These are phyloP conservation scores for Exophiala spinifera DNA, from an alignment of 2,329 filamentous ascomycete genomes.

Conservation along the genomic window DNA sequence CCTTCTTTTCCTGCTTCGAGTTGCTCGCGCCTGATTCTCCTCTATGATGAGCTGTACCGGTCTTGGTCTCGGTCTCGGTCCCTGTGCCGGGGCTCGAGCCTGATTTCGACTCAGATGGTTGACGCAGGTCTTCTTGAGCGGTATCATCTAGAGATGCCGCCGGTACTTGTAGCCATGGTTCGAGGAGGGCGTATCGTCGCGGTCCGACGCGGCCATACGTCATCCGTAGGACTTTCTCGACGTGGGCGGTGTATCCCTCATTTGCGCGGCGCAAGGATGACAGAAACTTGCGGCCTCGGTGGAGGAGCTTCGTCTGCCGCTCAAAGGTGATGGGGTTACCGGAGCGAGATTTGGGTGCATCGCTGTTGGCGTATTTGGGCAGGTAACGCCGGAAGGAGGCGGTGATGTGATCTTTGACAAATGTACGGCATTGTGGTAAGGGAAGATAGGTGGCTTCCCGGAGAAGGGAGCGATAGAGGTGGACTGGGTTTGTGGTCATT, in stretches of 20 bases:
- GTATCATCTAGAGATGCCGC: no score
- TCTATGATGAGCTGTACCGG: no score
- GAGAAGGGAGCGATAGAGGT: conserved; percentile 55
- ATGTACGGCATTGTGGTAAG: conserved; percentile 52
- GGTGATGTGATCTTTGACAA: conserved; percentile 49
- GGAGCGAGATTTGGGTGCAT: conserved; percentile 23
- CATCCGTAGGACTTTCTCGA: conserved; percentile 52
- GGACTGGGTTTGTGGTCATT: conserved; percentile 33
- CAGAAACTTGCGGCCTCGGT: conserved; percentile 38
- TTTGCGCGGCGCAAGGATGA: conserved; percentile 52
- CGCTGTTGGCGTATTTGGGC: conserved; percentile 11
- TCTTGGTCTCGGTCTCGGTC: no score
- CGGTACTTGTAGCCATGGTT: background rate
- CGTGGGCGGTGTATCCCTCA: conserved; percentile 49
- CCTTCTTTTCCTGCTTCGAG: no score
- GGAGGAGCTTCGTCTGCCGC: conserved; percentile 15
- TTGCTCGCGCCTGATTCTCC: no score
- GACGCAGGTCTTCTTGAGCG: background rate
- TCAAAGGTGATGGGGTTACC: conserved; percentile 28
- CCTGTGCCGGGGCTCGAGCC: no score
- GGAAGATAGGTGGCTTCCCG: conserved; percentile 61
- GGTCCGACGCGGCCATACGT: conserved; percentile 58
- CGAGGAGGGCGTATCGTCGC: conserved; percentile 49
- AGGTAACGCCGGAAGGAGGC: conserved; percentile 46
- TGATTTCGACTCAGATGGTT: background rate